Evolutionary conservation across 139 green algal species (phyloP), one percentile per base, ranked within the genome.

Genomic region (Chlorella sp.): DNA sequence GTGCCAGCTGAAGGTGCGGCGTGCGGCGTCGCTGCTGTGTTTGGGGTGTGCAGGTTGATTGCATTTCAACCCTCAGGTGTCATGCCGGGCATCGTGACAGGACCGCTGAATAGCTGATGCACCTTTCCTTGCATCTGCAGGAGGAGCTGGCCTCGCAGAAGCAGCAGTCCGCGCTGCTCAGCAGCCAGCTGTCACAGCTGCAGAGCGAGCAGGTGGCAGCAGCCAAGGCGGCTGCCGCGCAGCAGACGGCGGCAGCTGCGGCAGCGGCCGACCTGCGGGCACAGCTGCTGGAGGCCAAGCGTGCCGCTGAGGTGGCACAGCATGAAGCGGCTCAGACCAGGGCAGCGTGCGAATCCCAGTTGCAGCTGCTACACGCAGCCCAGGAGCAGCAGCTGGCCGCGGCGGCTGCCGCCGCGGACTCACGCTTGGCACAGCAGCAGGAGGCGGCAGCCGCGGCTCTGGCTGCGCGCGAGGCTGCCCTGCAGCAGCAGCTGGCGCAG

Each of bases 401-500:
- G 30, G 72, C 44, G 1, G 44, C 14, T 0, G 44, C 43, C 30
- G 72, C 56, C 13, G 72, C 72, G 13, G 72, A 43, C 11, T 17
- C 72, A n/a, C 20, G 32, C 43, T 44, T 78, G 43, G 72, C 72
- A 34, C 24, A 38, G 43, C 72, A 78, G 72, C 72, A 78, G 44
- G 43, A 78, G 72, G 72, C 43, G 2, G 72, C 43, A 0, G 72
- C 72, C 7, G 72, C 30, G 1, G 30, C 22, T 1, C 72, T 78
- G 43, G 72, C 72, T 58, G 72, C 72, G 2, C 32, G 72, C 20
- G 72, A 78, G 30, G 72, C 72, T n/a, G 43, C 72, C 30, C 72
- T 78, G 44, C 41, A 78, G 44, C 43, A 60, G 72, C 72, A 78
- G 43, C 72, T 78, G 72, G 72, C 72, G 14, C 30, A 78, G 30